Percentiles rank a stretch among this genome's conserved stretches.
These are phyloP conservation scores for Corymbia maculata DNA, from an alignment of 345 rosid genomes.

Conservation along the genomic window DNA sequence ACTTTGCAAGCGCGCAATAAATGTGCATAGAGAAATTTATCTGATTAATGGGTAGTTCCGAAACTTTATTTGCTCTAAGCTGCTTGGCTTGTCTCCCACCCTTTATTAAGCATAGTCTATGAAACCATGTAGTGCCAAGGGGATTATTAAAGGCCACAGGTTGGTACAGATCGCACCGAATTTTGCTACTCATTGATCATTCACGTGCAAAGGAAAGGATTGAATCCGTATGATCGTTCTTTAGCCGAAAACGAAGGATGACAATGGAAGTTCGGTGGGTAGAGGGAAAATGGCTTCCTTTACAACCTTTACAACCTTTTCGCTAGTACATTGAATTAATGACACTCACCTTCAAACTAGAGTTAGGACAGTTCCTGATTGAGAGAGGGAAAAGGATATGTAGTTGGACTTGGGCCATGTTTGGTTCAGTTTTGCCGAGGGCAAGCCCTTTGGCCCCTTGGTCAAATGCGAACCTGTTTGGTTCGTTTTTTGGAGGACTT, in stretches of 20 bases:
- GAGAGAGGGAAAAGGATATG: background rate
- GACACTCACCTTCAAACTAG: background rate
- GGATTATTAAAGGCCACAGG: background rate
- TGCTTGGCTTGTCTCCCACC: background rate
- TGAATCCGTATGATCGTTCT: background rate
- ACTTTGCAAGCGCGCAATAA: background rate
- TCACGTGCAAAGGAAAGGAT: background rate
- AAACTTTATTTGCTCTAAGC: background rate
- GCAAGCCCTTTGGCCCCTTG: too few species aligned
- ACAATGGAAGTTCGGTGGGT: background rate
- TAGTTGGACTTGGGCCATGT: background rate
- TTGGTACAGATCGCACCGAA: background rate
- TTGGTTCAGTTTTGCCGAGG: too few species aligned
- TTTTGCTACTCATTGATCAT: background rate
- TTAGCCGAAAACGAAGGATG: background rate
- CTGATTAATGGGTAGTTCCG: background rate
- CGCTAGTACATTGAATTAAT: background rate
- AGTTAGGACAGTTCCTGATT: background rate
- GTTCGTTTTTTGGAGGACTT: too few species aligned
- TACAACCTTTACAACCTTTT: background rate
- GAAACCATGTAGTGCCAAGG: background rate
- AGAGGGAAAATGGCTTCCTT: background rate
- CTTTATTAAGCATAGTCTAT: background rate
- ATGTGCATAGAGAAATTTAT: background rate
- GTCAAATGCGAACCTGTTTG: too few species aligned